These are phyloP conservation scores for Didymella exigua DNA, from an alignment of 2,329 filamentous ascomycete genomes.

Conservation along the genomic window DNA sequence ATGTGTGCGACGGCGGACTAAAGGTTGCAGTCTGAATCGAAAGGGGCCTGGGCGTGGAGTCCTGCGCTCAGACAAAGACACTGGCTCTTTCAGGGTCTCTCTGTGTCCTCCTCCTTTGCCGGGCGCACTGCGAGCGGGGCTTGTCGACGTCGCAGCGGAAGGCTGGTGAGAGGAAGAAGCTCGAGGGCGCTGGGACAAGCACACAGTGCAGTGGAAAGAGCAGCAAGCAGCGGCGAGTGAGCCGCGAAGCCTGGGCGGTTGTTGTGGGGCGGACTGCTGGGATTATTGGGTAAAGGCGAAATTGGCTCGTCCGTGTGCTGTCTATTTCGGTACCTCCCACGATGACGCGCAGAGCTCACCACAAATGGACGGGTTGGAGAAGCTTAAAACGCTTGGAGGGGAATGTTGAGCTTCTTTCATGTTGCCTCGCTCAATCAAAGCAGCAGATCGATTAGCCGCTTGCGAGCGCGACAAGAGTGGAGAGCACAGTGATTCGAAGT, in stretches of 20 bases:
- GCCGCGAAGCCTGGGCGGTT: slow-evolving; percentile 8
- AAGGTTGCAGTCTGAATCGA: slow-evolving; percentile 15
- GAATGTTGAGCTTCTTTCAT: neutral
- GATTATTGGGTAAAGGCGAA: slow-evolving; percentile 23
- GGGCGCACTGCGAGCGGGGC: slow-evolving; percentile 3
- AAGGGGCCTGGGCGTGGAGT: slow-evolving; percentile 14
- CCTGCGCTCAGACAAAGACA: slow-evolving; percentile 10
- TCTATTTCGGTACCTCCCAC: slow-evolving; percentile 11
- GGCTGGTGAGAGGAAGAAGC: slow-evolving; percentile 25
- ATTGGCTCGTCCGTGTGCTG: slow-evolving; percentile 15
- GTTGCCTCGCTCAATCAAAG: neutral
- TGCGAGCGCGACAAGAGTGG: neutral
- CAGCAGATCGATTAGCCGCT: neutral
- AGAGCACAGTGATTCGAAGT: neutral
- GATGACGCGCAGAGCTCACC: slow-evolving; percentile 11
- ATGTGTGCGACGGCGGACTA: slow-evolving; percentile 22
- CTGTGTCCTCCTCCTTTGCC: slow-evolving; percentile 2
- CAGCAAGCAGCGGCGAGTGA: slow-evolving; percentile 13
- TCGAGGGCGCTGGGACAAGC: slow-evolving; percentile 10
- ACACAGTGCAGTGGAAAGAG: slow-evolving; percentile 15
- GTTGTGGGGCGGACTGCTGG: slow-evolving; percentile 19
- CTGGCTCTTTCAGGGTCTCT: neutral
- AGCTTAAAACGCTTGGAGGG: slow-evolving; percentile 7
- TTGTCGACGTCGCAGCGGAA: slow-evolving; percentile 43
- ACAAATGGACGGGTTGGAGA: neutral